Base-by-base conservation (phyloP, 2,329 filamentous ascomycete genomes). In the Tolypocladium paradoxum region DNA sequence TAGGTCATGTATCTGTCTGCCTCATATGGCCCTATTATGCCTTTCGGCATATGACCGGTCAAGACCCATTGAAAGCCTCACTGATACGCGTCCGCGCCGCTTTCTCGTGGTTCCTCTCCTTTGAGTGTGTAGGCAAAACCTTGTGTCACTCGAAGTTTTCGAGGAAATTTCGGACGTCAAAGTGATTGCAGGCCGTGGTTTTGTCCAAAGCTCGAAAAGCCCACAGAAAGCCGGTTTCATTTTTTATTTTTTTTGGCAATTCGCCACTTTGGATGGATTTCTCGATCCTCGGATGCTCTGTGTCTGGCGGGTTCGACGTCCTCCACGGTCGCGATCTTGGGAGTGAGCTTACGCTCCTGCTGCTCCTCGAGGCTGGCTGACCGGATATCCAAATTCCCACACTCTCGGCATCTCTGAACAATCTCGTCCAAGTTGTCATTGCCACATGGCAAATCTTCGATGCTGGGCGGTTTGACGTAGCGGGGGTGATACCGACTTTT, bases 261-360 rank as follows among this genome's bases (percentile, higher is more conserved):
- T 24, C 27, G n/a, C 54, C 54, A 1, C 6, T 76, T 65, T 0
- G 53, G 14, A 52, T 82, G 73, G 0, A 83, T 11, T 0, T 0
- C 3, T 43, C 83, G 77, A 0, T 8, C 1, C 0, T 57, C 61
- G 0, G 81, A 70, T 0, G 2, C 2, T 12, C 38, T 14, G 11
- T 52, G 53, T 0, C 7, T 12, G 52, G 55, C 0, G 79, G 77
- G 2, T 69, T 70, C 57, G 85, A 69, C 1, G 77, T 58, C 22
- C 48, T 85, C 68, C 1, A 74, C 84, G 57, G 88, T 83, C 55
- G 88, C 84, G 58, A 51, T 7, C 22, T 53, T 37, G 12, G 47
- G 47, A 6, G 22, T 34, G 9, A 49, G 31, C 31, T 53, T 31
- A 2, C 37, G 46, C 31, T 53, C 51, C 18, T 49, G 46, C 31